Conservation (phyloP, 2,329 filamentous ascomycete species). For the Rutstroemia sp. region DNA sequence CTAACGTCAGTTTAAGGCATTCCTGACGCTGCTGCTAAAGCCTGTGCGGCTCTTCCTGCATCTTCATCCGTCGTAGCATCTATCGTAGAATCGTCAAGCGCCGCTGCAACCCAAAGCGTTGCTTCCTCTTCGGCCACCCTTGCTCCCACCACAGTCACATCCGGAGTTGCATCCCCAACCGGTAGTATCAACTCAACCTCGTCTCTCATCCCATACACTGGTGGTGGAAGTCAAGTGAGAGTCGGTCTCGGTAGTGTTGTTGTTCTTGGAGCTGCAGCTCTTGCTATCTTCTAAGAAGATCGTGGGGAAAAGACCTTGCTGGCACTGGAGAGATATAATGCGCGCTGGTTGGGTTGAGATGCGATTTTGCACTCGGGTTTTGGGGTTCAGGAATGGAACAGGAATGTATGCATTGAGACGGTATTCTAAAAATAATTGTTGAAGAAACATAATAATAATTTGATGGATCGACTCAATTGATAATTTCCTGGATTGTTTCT, state of each 20-base stretch:
- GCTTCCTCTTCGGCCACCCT: background rate
- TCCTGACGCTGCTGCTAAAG: background rate
- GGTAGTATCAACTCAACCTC: background rate
- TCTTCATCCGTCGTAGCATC: no score
- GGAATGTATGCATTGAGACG: no score
- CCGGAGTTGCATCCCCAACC: slow-evolving; percentile 4
- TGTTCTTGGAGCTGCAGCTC: background rate
- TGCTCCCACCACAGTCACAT: background rate
- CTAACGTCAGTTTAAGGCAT: background rate
- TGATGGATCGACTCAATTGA: no score
- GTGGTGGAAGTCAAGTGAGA: slow-evolving; percentile 1
- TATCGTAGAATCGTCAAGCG: background rate
- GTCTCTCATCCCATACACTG: background rate
- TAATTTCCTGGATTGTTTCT: no score
- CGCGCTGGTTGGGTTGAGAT: no score
- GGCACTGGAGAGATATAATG: background rate
- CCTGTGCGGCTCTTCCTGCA: background rate
- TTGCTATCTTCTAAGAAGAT: background rate
- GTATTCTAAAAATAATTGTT: no score
- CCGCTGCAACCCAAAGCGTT: background rate
- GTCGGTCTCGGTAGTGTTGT: background rate
- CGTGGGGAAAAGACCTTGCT: no score
- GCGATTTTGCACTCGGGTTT: no score
- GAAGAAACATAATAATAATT: no score
- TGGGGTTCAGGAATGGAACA: no score